phyloP scores from a whole-genome alignment of 306 rosid species.

The Clitoria ternatea region DNA sequence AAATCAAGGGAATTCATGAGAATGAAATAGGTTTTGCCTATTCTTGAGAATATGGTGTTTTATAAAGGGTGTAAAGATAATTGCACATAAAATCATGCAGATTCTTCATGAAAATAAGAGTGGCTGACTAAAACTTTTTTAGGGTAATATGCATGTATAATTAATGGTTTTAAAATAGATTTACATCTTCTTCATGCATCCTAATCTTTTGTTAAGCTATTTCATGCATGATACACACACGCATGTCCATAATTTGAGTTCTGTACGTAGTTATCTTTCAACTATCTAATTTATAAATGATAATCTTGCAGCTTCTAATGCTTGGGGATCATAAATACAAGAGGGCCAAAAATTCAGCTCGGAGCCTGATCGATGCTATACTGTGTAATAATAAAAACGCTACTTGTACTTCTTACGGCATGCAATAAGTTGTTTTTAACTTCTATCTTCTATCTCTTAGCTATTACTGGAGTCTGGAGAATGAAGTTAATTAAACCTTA shows the following conservation, averaged over 20 bases:
- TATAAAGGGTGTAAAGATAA: too few species aligned
- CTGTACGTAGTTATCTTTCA: background rate
- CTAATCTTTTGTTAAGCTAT: background rate
- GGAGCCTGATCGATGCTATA: background rate
- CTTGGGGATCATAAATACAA: background rate
- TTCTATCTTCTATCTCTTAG: too few species aligned
- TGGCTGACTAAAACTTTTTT: background rate
- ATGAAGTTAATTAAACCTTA: too few species aligned
- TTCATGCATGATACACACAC: background rate
- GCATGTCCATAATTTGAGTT: background rate
- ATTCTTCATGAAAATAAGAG: background rate
- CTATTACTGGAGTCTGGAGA: too few species aligned
- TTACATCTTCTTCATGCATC: too few species aligned
- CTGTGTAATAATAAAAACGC: background rate
- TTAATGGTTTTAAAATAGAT: background rate
- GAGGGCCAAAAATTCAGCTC: background rate
- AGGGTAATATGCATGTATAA: too few species aligned
- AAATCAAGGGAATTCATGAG: background rate
- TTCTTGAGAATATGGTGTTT: too few species aligned
- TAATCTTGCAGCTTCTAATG: constrained; percentile 1
- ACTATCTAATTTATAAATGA: background rate
- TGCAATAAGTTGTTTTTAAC: background rate
- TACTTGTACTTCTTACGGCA: background rate
- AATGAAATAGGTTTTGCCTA: background rate
- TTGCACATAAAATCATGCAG: too few species aligned